phyloP scores from a whole-genome alignment of 2,329 filamentous ascomycete genomes.

The Aspergillaceae sp. region DNA sequence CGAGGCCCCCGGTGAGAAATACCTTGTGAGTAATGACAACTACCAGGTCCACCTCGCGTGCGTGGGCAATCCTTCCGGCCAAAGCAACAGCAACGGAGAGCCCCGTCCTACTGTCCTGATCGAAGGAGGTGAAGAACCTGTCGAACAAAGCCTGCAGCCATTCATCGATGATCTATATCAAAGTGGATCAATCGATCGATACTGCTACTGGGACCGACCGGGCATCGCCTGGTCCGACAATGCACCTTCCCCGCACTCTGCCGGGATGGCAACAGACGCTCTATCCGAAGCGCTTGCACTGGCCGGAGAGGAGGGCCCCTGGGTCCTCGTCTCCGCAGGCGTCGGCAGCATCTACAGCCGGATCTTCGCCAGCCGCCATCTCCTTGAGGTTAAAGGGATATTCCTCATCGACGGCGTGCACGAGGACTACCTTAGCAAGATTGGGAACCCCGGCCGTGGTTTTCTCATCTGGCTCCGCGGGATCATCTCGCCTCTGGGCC shows the following conservation, averaged over 20 bases:
- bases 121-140: slow-evolving; percentile 71
- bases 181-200: slow-evolving; percentile 75
- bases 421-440: slow-evolving; percentile 65
- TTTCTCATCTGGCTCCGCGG: slow-evolving; percentile 83
- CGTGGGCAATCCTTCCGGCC: slow-evolving; percentile 58
- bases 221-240: slow-evolving; percentile 85
- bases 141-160: slow-evolving; percentile 69
- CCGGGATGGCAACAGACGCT: slow-evolving; percentile 83
- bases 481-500: slow-evolving; percentile 74
- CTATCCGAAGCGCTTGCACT: slow-evolving; percentile 76
- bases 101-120: slow-evolving; percentile 65
- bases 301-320: slow-evolving; percentile 77
- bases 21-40: slow-evolving; percentile 73
- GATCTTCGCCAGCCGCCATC: slow-evolving; percentile 80
- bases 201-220: slow-evolving; percentile 92
- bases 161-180: slow-evolving; percentile 67
- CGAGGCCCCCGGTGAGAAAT: slow-evolving; percentile 61
- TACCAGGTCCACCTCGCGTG: slow-evolving; percentile 85
- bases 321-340: slow-evolving; percentile 78
- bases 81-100: slow-evolving; percentile 30
- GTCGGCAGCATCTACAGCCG: slow-evolving; percentile 82
- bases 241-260: slow-evolving; percentile 84
- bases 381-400: slow-evolving; percentile 64
- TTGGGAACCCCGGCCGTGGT: slow-evolving; percentile 61
- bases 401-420: slow-evolving; percentile 83